Evolutionary conservation across 169 alveolate genomes (phyloP).

Genomic region (Cryptosporidium xiaoi): DNA sequence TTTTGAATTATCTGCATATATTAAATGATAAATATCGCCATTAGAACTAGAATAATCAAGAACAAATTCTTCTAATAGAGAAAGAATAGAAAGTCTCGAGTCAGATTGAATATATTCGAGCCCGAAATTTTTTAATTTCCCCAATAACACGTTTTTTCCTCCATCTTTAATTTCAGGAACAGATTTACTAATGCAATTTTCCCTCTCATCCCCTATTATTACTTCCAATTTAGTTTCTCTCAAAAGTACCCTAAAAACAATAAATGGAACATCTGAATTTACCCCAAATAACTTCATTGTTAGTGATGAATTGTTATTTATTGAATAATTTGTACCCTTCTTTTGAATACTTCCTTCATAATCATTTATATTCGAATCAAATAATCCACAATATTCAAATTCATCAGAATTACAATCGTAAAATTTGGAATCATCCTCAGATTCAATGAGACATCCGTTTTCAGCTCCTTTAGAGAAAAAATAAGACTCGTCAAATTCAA

Average conservation of each 20-base stretch:
- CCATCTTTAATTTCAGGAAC: not conserved
- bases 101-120: slow-evolving; percentile 55
- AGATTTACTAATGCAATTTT: not conserved
- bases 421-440: slow-evolving; percentile 3
- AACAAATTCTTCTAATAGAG: slow-evolving; percentile 49
- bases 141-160: slow-evolving; percentile 9
- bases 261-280: slow-evolving; percentile 50
- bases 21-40: slow-evolving; percentile 29
- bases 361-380: not conserved
- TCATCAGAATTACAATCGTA: slow-evolving; percentile 65
- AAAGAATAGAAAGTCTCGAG: slow-evolving; percentile 28
- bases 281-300: not conserved
- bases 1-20: slow-evolving; percentile 26
- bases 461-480: not conserved
- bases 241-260: slow-evolving; percentile 37
- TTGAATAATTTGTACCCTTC: not conserved
- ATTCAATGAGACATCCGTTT: not conserved
- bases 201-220: slow-evolving; percentile 3
- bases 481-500: slow-evolving; percentile 42
- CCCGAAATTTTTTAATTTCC: slow-evolving; percentile 40
- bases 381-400: slow-evolving; percentile 1
- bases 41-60: slow-evolving; percentile 27
- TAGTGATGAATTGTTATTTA: not conserved
- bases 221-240: slow-evolving; percentile 55
- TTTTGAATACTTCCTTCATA: not conserved